Conservation (phyloP, 129 eudicot species). For the Tanacetum coccineum region DNA sequence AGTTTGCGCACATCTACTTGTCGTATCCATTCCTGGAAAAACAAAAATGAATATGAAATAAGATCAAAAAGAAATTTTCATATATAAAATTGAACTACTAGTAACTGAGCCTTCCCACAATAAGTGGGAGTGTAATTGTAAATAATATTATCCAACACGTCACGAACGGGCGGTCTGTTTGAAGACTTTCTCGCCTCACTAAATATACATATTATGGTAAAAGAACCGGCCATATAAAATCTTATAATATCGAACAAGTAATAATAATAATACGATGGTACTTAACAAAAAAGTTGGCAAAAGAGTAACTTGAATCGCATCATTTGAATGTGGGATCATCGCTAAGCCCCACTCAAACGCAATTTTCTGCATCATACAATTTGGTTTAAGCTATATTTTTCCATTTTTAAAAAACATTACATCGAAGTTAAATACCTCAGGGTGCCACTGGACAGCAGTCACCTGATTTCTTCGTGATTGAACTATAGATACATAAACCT, state of each 20-base stretch:
- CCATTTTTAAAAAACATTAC: too few species aligned
- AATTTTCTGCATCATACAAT: conserved; percentile 54
- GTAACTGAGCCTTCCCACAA: conserved; percentile 42
- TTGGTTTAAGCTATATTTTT: background rate
- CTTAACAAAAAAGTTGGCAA: conserved; percentile 81
- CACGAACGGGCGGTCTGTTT: conserved; percentile 53
- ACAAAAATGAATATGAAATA: background rate
- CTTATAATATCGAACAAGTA: background rate
- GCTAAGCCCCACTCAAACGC: conserved; percentile 87
- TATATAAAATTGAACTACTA: too few species aligned
- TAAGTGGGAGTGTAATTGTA: conserved; percentile 85
- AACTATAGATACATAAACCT: conserved; percentile 86
- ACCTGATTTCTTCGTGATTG: conserved; percentile 66
- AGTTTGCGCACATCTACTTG: too few species aligned
- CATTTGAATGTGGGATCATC: conserved; percentile 82
- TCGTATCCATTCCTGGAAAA: conserved; percentile 29
- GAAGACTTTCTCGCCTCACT: conserved; percentile 84
- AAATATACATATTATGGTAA: conserved; percentile 14
- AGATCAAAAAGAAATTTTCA: background rate
- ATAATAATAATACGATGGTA: conserved; percentile 6
- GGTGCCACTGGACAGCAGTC: conserved; percentile 90
- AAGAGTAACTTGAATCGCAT: conserved; percentile 84
- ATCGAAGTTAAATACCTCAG: conserved; percentile 53
- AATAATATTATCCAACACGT: conserved; percentile 71
- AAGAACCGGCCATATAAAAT: background rate